Conservation (phyloP, 1,284 basidiomycete species). For the Dichomitus squalens region DNA sequence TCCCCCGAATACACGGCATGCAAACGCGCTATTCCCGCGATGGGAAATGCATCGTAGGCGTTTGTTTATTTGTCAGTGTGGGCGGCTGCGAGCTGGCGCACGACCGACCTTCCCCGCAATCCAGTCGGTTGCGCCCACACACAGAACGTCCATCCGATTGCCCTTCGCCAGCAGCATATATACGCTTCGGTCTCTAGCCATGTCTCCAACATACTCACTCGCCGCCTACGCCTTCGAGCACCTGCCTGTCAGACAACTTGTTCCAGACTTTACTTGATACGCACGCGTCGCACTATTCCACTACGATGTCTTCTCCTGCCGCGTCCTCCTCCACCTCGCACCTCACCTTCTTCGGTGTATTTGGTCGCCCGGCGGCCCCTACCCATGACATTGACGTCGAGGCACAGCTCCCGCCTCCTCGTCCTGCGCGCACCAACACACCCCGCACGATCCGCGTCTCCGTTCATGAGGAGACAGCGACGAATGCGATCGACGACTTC, state of each 20-base stretch:
- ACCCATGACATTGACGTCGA: conserved; percentile 11
- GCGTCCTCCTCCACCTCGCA: conserved; percentile 11
- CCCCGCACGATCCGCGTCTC: conserved; percentile 12
- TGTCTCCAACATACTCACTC: conserved; percentile 10
- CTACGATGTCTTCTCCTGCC: conserved; percentile 10
- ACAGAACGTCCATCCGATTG: conserved; percentile 9
- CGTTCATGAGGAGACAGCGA: conserved; percentile 13
- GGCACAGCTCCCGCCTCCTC: conserved; percentile 5
- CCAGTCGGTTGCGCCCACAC: not conserved
- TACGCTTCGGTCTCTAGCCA: not conserved
- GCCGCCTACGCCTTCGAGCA: not conserved
- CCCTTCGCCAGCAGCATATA: conserved; percentile 6
- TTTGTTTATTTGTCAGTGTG: not conserved
- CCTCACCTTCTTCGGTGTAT: conserved; percentile 23
- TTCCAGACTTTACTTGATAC: conserved; percentile 2
- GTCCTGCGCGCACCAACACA: conserved; percentile 9
- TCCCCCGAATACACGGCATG: too few relatives aligned
- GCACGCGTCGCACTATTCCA: not conserved
- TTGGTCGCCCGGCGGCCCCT: conserved; percentile 16
- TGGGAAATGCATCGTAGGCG: too few relatives aligned
- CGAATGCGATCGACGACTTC: conserved; percentile 34
- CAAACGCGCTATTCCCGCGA: too few relatives aligned
- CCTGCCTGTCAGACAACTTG: not conserved
- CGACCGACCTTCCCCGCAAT: not conserved
- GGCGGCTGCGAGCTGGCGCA: not conserved